Base-by-base conservation (phyloP, 2,329 filamentous ascomycete species). In the Trichophyton verrucosum region DNA sequence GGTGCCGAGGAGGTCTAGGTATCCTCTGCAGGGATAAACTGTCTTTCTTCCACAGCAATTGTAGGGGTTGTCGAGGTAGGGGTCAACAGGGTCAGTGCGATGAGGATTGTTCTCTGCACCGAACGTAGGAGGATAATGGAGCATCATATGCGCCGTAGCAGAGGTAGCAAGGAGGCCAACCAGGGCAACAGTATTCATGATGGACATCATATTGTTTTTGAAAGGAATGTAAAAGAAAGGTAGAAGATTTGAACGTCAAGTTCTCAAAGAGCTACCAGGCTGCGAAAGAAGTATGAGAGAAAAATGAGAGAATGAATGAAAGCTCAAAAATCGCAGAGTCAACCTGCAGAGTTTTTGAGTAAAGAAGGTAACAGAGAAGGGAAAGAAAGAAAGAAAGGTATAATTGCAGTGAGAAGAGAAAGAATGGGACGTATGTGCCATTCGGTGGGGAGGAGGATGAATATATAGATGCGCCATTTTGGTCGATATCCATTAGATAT, bases 21-120 rank as follows among this genome's bases (percentile, higher is more conserved):
- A 76, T 55, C 76, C 77, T 42, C 73, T 72, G 68, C 77, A 79
- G 44, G 73, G 69, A 27, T 71, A 74, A 42, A 68, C 67, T 4
- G 64, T 72, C 59, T 59, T 66, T 57, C 47, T 65, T 27, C 75
- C 77, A 61, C 76, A 78, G 69, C 76, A 78, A 59, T 77, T 74
- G 62, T 75, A 77, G 1, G 77, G 76, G 61, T 73, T 78, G 64
- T 76, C 71, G 49, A 78, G 73, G 58, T 72, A 67, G 0, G 65
- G 66, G 61, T 76, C 74, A 0, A 71, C 64, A 9, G 66, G 58
- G n/a, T 66, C 71, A 44, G 67, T 68, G 49, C 69, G 72, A 67
- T 76, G 70, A 20, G 76, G 75, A 61, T 78, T 78, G 65, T 78
- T 77, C 46, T 72, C 68, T 20, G 72, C 75, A 58, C 73, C 76